phyloP scores from a whole-genome alignment of 768 basidiomycete genomes.

The Termitomyces sp. region DNA sequence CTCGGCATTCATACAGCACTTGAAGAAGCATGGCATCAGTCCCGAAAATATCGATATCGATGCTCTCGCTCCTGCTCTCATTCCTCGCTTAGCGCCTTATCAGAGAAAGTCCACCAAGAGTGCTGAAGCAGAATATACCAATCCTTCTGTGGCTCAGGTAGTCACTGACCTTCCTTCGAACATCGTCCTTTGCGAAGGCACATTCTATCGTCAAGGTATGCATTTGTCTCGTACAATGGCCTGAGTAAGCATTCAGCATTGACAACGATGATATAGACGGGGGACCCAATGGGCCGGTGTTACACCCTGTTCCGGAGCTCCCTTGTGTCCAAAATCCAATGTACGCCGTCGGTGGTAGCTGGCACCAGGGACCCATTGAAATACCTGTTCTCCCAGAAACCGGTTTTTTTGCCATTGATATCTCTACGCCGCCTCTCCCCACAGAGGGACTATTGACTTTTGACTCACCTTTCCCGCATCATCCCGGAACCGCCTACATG shows the following conservation, averaged over 20 bases:
- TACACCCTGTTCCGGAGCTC: not conserved
- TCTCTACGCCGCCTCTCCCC: constrained; percentile 1
- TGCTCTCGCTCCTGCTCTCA: constrained; percentile 21
- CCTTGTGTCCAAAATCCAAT: not conserved
- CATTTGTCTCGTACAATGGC: not conserved
- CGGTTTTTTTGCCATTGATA: constrained; percentile 9
- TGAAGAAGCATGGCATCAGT: constrained; percentile 42
- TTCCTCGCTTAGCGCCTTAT: constrained; percentile 8
- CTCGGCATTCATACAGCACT: constrained; percentile 49
- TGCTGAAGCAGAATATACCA: not conserved
- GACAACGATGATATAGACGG: not conserved
- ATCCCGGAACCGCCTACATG: not conserved
- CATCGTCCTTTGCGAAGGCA: not conserved
- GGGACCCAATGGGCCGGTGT: not conserved
- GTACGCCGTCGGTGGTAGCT: not conserved
- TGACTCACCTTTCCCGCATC: constrained; percentile 1
- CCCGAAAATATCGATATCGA: constrained; percentile 25
- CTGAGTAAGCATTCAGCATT: not conserved
- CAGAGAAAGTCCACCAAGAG: not conserved
- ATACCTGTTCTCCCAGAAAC: constrained; percentile 1
- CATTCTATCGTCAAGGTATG: not conserved
- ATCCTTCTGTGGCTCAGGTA: not conserved
- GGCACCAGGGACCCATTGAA: constrained; percentile 3
- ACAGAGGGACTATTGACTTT: constrained; percentile 6
- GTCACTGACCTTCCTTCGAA: not conserved